These are phyloP conservation scores for Pisolithus orientalis DNA, from an alignment of 768 basidiomycete genomes.

Conservation along the genomic window DNA sequence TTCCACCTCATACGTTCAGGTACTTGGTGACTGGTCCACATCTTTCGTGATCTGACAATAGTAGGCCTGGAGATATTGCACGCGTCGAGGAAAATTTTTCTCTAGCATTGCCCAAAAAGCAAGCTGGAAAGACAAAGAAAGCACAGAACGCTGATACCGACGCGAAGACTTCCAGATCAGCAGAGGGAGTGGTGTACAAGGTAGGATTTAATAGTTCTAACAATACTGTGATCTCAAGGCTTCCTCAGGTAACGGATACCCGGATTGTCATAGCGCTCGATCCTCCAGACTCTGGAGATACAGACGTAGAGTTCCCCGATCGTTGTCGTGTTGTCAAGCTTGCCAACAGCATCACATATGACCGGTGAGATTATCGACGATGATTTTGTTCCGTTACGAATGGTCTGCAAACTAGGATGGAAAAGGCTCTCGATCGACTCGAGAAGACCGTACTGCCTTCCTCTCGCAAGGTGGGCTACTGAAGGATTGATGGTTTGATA, in stretches of 20 bases:
- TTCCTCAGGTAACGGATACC: constrained; percentile 65
- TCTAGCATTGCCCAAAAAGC: constrained; percentile 29
- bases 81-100: constrained; percentile 69
- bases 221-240: not conserved
- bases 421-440: constrained; percentile 66
- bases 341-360: constrained; percentile 89
- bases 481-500: not conserved
- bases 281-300: constrained; percentile 47
- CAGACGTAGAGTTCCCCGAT: constrained; percentile 78
- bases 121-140: constrained; percentile 44
- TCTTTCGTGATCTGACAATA: not conserved
- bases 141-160: constrained; percentile 27
- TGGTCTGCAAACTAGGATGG: constrained; percentile 55
- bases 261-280: constrained; percentile 79
- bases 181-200: constrained; percentile 87
- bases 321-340: constrained; percentile 81
- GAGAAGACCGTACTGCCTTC: constrained; percentile 37
- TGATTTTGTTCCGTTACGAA: not conserved
- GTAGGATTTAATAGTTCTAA: constrained; percentile 27
- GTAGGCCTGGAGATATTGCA: constrained; percentile 83
- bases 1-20: constrained; percentile 88
- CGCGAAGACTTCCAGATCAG: constrained; percentile 31
- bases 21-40: constrained; percentile 22
- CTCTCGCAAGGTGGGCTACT: constrained; percentile 14
- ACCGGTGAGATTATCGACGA: constrained; percentile 43